Base-by-base conservation (phyloP, 345 rosid genomes). In the Brassica nigra region DNA sequence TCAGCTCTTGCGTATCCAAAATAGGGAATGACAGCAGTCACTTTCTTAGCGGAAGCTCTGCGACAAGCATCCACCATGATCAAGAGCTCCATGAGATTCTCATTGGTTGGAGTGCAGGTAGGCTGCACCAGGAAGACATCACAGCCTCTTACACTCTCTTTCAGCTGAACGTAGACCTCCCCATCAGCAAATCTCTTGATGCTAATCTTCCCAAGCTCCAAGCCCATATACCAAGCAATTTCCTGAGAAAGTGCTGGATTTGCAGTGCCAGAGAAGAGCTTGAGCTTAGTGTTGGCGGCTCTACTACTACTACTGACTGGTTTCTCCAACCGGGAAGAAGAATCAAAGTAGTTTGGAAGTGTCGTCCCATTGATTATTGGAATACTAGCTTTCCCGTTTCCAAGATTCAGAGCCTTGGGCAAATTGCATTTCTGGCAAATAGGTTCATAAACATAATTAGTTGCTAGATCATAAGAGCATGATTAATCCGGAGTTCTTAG, bases 1-100 rank as follows among this genome's bases (percentile, higher is more conserved):
- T 95, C 99, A 83, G 99, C 98, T 83, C 99, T 86, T 18, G 99
- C 99, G 77, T 95, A 95, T 14, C 98, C 98, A 83, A 95, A 95
- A 84, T 95, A 95, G 1, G 98, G 98, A 86, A 95, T 91, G 34
- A 95, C 98, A 8, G 91, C 97, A 10, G 98, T 93, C 33, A 93
- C 92, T 80, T 79, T 95, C 82, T 95, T 95, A 83, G 97, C 98
- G 0, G 99, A 95, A 0, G 99, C 99, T 84, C 99, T 86, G 31
- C 98, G 87, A 65, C 98, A 95, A 72, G 99, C 99, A 89, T 95
- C 98, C 7, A 95, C 83, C 98, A 95, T 90, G 61, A 95, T 84
- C 63, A 93, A 85, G 2, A 93, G 88, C 86, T 95, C 99, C 99
- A 95, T 91, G 47, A 95, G 98, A 85, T 95, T 93, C 86, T 93